phyloP scores from a whole-genome alignment of 306 rosid genomes.

The Abrus precatorius region DNA sequence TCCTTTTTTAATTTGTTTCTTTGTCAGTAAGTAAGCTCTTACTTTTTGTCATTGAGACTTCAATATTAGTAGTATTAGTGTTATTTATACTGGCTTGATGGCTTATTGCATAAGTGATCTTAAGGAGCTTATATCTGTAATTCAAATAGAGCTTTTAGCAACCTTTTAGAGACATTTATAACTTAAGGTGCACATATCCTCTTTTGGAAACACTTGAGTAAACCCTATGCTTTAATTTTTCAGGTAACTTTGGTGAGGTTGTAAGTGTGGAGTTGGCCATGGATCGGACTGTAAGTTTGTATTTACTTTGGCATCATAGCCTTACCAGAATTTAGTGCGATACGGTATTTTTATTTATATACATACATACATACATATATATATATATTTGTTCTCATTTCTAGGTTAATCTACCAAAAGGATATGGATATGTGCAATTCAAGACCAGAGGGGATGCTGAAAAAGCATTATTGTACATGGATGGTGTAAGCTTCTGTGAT shows the following conservation, averaged over 20 bases:
- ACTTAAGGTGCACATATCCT: neutral
- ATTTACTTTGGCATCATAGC: slow-evolving; percentile 22
- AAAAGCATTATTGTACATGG: slow-evolving; percentile 86
- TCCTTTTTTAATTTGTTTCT: neutral
- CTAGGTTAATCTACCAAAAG: slow-evolving; percentile 97
- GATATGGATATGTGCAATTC: slow-evolving; percentile 94
- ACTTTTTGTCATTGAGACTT: neutral
- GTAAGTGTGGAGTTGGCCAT: slow-evolving; percentile 92
- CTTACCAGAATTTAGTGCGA: slow-evolving; percentile 12
- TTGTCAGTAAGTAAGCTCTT: slow-evolving; percentile 3
- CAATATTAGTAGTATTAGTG: neutral
- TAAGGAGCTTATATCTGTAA: neutral
- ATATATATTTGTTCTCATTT: slow-evolving; percentile 1
- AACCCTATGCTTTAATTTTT: slow-evolving; percentile 20
- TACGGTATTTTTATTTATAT: slow-evolving; percentile 2
- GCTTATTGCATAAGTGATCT: slow-evolving; percentile 3
- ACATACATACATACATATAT: too few relatives aligned
- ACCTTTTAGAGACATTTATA: slow-evolving; percentile 25
- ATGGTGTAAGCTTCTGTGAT: slow-evolving; percentile 79
- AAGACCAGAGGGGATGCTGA: slow-evolving; percentile 92
- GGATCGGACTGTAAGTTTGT: slow-evolving; percentile 84
- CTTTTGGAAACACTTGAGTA: slow-evolving; percentile 11
- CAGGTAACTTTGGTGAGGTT: slow-evolving; percentile 93
- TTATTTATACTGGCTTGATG: slow-evolving; percentile 16
- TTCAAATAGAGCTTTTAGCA: slow-evolving; percentile 23